These are phyloP conservation scores for Epichloe sibirici DNA, from an alignment of 2,329 filamentous ascomycete genomes.

Conservation along the genomic window DNA sequence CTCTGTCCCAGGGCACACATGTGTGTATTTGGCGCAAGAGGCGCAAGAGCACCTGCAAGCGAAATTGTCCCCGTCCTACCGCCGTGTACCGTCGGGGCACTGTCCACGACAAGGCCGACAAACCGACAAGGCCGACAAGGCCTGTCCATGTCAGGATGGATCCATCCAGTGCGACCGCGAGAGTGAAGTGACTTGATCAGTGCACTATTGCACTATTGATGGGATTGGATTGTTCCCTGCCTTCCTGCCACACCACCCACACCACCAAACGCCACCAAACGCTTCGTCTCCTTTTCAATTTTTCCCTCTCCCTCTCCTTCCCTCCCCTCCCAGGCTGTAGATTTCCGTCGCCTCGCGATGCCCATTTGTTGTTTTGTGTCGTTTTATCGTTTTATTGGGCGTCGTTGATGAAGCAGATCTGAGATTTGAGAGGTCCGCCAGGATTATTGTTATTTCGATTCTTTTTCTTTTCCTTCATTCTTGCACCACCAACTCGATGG, in stretches of 20 bases:
- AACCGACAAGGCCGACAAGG: background rate
- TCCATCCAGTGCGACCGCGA: background rate
- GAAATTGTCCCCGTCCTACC: slow-evolving; percentile 7
- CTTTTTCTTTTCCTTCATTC: slow-evolving; percentile 1
- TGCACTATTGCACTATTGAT: background rate
- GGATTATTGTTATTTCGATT: slow-evolving; percentile 1
- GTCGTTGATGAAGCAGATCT: slow-evolving; percentile 7
- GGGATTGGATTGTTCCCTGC: background rate
- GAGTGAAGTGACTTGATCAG: background rate
- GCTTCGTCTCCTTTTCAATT: slow-evolving; percentile 1
- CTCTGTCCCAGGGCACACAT: background rate
- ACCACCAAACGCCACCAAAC: background rate
- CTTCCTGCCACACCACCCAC: background rate
- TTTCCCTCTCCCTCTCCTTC: background rate
- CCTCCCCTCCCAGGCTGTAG: slow-evolving; percentile 1
- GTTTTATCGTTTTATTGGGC: slow-evolving; percentile 5
- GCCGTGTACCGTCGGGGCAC: no score
- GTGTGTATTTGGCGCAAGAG: background rate
- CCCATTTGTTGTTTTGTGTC: slow-evolving; percentile 1
- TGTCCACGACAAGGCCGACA: background rate
- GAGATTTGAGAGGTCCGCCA: background rate
- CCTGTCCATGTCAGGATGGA: background rate
- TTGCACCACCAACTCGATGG: background rate
- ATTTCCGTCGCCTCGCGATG: slow-evolving; percentile 10
- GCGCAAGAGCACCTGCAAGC: slow-evolving; percentile 8